These are phyloP conservation scores for Cetradonia linearis DNA, from an alignment of 495 filamentous ascomycete species.

Conservation along the genomic window DNA sequence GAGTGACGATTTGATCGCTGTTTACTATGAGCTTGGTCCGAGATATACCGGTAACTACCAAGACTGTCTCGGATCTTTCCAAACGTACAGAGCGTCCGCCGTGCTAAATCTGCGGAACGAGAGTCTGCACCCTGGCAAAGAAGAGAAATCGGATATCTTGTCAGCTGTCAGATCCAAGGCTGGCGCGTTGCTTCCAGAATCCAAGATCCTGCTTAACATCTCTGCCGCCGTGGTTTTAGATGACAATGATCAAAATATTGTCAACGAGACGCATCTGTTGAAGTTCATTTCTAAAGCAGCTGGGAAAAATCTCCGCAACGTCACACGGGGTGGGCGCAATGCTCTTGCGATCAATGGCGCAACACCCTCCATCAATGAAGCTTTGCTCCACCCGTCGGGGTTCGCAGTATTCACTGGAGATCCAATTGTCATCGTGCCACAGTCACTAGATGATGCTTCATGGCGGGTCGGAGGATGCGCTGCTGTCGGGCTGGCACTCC, in stretches of 20 bases:
- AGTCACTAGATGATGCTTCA: slow-evolving; percentile 78
- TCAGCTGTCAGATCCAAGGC: slow-evolving; percentile 76
- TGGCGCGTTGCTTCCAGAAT: slow-evolving; percentile 68
- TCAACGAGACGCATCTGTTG: slow-evolving; percentile 63
- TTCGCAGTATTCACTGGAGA: slow-evolving; percentile 73
- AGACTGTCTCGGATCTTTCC: slow-evolving; percentile 89
- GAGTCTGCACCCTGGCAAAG: slow-evolving; percentile 78
- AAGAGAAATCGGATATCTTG: slow-evolving; percentile 85
- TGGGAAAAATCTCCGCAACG: slow-evolving; percentile 56
- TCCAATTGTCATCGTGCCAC: slow-evolving; percentile 69
- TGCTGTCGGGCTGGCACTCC: slow-evolving; percentile 68
- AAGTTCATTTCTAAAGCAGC: slow-evolving; percentile 67
- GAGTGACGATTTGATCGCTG: slow-evolving; percentile 85
- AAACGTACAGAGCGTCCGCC: slow-evolving; percentile 93
- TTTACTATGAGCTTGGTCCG: slow-evolving; percentile 79
- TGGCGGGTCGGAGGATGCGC: slow-evolving; percentile 87
- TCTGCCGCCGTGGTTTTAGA: slow-evolving; percentile 68
- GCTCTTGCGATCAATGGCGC: slow-evolving; percentile 81
- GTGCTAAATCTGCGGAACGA: slow-evolving; percentile 85
- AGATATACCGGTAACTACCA: slow-evolving; percentile 94
- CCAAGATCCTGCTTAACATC: slow-evolving; percentile 74
- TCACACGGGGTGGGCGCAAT: slow-evolving; percentile 63
- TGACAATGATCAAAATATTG: slow-evolving; percentile 56
- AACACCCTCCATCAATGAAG: slow-evolving; percentile 80
- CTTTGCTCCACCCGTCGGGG: slow-evolving; percentile 64